Evolutionary conservation across 139 green algal genomes (phyloP), one percentile per base, ranked within the genome.

Genomic region (Marvania coccoides): DNA sequence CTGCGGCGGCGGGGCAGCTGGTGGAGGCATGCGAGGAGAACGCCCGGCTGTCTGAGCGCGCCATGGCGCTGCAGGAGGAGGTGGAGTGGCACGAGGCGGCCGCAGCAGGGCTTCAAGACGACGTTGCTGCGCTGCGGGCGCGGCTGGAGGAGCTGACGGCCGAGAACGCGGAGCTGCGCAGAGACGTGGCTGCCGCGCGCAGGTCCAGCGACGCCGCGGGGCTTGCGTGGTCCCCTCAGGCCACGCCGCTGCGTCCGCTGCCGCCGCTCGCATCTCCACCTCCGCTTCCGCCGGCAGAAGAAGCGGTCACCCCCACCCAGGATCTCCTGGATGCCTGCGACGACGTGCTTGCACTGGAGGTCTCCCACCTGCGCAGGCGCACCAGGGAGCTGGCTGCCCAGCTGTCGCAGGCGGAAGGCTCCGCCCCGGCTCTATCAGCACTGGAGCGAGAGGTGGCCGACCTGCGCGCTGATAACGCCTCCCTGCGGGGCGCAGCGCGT

Each of bases 331-430:
- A 19, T 51, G 47, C 8, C 29, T 26, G 48, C 19, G 57, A 64
- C 15, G 57, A 64, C 33, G 33, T 64, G 8, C 33, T 64, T 23
- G 57, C 57, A n/a, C 23, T 26, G 28, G 57, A 64, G 26, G 57
- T 64, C 1, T 39, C 57, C 6, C 30, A 47, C 29, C 33, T 64
- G 6, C n/a, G 57, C 19, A 33, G 47, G 26, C 30, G 48, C 12
- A 58, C 57, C 12, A 47, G 24, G 30, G 57, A 64, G 30, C 33
- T 64, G 23, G 57, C 47, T 0, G 33, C 26, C 14, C 57, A 64
- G 24, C n/a, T 26, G 48, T 46, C 57, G 47, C 37, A 15, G 7
- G 23, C 57, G 6, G 33, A 23, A 19, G 26, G 48, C 23, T 30
- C 3, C 33, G 57, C 57, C 26, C n/a, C 23, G 5, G 12, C 48